These are phyloP conservation scores for Xylaria sp. DNA, from an alignment of 2,329 filamentous ascomycete genomes.

Conservation along the genomic window DNA sequence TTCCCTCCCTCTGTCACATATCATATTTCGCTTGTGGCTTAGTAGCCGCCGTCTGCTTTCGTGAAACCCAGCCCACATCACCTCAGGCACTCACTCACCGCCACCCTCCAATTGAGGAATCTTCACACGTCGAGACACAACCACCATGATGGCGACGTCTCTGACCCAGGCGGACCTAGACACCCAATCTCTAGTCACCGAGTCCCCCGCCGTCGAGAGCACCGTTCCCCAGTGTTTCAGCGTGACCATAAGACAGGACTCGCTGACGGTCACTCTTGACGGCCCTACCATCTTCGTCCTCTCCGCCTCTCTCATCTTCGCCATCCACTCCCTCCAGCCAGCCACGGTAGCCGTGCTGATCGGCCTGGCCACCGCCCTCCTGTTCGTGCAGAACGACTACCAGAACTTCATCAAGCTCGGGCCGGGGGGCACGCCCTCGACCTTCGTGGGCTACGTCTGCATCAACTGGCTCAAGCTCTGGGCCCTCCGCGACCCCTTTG, in stretches of 20 bases:
- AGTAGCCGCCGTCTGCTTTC: not conserved
- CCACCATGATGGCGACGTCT: conserved; percentile 37
- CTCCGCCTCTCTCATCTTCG: conserved; percentile 53
- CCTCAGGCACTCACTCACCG: not conserved
- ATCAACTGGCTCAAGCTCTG: conserved; percentile 76
- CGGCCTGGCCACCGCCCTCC: conserved; percentile 52
- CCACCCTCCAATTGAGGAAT: not conserved
- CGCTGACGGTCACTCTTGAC: conserved; percentile 60
- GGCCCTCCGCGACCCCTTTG: conserved; percentile 72
- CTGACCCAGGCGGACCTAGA: conserved; percentile 35
- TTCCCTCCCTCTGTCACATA: not conserved
- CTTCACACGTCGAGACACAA: conserved; percentile 4
- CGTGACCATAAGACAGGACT: conserved; percentile 54
- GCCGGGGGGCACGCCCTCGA: conserved; percentile 79
- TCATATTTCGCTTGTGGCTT: not conserved
- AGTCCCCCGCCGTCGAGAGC: conserved; percentile 23
- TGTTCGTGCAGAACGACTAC: conserved; percentile 73
- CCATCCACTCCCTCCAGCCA: conserved; percentile 58
- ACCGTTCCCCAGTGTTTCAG: conserved; percentile 43
- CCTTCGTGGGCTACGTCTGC: conserved; percentile 72
- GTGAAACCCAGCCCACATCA: not conserved
- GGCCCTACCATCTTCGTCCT: conserved; percentile 54
- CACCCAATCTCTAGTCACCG: conserved; percentile 30
- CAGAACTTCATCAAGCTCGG: conserved; percentile 76
- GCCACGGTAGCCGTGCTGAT: conserved; percentile 57